Percentiles rank a stretch among this genome's conserved stretches.
Evolutionary conservation across 768 basidiomycete species (phyloP).

Genomic region (Tephrocybe sp.): DNA sequence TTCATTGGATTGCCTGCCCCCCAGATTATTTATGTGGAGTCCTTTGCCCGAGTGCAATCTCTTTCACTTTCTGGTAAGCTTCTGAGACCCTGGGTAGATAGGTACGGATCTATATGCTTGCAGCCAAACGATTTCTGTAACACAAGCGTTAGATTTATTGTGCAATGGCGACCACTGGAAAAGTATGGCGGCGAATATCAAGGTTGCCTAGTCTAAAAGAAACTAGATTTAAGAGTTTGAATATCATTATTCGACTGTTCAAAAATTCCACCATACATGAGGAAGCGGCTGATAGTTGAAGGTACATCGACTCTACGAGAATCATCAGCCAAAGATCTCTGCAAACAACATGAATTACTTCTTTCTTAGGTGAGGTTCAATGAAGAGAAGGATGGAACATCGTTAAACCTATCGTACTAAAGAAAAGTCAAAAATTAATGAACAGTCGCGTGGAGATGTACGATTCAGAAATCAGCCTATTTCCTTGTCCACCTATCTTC

Average conservation of each 20-base stretch:
- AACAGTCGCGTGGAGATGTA: not conserved
- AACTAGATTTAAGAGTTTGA: not conserved
- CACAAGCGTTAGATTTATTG: slow-evolving; percentile 60
- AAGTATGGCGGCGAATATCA: slow-evolving; percentile 43
- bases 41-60: slow-evolving; percentile 81
- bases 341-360: slow-evolving; percentile 3
- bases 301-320: not conserved
- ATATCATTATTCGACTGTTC: no score
- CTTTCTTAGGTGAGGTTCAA: not conserved
- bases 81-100: slow-evolving; percentile 78
- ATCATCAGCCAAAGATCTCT: not conserved
- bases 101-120: slow-evolving; percentile 36
- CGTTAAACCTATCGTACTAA: slow-evolving; percentile 1
- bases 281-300: no score
- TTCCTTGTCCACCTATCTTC: slow-evolving; percentile 80
- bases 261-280: no score
- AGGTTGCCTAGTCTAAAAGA: slow-evolving; percentile 62
- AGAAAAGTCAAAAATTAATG: slow-evolving; percentile 2
- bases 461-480: slow-evolving; percentile 24
- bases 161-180: slow-evolving; percentile 79
- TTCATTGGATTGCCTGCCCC: slow-evolving; percentile 73
- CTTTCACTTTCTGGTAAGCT: slow-evolving; percentile 86
- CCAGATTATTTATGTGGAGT: slow-evolving; percentile 83
- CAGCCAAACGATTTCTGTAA: slow-evolving; percentile 1
- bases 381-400: not conserved